These are phyloP conservation scores for Eragrostis nindensis DNA, from an alignment of 176 grass and related monocot species.

Conservation along the genomic window DNA sequence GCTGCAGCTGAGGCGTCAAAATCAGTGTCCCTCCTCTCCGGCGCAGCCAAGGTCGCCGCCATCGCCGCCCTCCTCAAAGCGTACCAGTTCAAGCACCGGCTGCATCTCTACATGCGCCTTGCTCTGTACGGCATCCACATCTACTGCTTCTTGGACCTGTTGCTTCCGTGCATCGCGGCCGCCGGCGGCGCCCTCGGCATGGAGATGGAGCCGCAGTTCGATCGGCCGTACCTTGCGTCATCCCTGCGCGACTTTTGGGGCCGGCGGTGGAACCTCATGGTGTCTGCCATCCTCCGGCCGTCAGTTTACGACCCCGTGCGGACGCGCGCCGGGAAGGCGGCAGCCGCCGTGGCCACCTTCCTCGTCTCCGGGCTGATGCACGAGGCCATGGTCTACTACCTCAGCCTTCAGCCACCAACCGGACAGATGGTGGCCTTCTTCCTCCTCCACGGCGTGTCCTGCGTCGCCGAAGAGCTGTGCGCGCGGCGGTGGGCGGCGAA, in stretches of 20 bases:
- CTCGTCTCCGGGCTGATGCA: conserved; percentile 72
- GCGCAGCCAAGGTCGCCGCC: neutral
- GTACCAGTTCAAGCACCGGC: neutral
- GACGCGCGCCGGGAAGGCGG: conserved; percentile 16
- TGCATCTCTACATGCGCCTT: no score
- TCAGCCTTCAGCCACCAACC: conserved; percentile 15
- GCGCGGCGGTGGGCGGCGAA: neutral
- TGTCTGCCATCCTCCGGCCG: conserved; percentile 40
- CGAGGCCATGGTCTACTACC: conserved; percentile 52
- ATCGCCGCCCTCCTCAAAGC: neutral
- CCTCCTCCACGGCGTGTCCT: conserved; percentile 49
- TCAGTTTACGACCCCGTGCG: conserved; percentile 26
- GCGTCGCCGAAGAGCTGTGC: conserved; percentile 27
- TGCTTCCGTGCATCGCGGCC: no score
- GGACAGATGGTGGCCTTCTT: conserved; percentile 54
- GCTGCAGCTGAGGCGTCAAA: neutral
- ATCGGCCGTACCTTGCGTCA: no score
- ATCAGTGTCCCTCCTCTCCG: conserved; percentile 7
- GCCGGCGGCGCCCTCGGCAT: no score
- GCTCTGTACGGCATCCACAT: no score
- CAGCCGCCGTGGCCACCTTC: neutral
- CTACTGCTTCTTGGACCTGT: no score
- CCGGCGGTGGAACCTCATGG: no score
- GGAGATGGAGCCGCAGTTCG: no score
- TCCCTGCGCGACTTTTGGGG: no score